Base-by-base conservation (phyloP, 108 stramenopile genomes). In the Nitzschia sp. region DNA sequence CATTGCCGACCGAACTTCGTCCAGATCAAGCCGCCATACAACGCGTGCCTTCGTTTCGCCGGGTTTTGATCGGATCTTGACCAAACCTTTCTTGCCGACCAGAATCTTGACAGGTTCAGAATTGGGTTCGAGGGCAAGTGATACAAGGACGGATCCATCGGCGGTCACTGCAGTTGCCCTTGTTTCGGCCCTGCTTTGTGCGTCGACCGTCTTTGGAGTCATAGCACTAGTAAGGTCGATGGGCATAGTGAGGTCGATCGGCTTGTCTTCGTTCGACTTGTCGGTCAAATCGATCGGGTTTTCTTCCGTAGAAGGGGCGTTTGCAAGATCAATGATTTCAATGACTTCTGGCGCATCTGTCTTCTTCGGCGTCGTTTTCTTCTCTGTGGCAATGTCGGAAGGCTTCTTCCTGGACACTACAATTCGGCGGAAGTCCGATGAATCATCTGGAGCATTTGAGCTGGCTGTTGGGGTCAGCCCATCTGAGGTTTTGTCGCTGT, bases 1-100 rank as follows among this genome's bases (percentile, higher is more conserved):
- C n/a, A 86, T 83, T 2, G 92, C 54, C 30, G 91, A 81, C 26
- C 76, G 73, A 11, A 92, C 75, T 27, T 85, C 78, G n/a, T 70
- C 76, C 19, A 88, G 64, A 18, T 67, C 71, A 36, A 76, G 68
- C 34, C 77, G 70, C 92, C 92, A 90, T 9, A 78, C 59, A 3
- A 90, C 73, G 18, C 38, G 70, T 8, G 84, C 75, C 66, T 84
- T 75, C 9, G 62, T 51, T 21, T 71, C 54, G 28, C 64, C 73
- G 0, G 61, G 54, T 2, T 29, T 25, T 9, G 71, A 61, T 54
- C 42, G 25, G 2, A 77, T 72, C 30, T 78, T 68, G 51, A 78
- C 63, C 5, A 81, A 53, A 2, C 78, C 51, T n/a, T 65, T 74
- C 27, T 75, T 75, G 18, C 74, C 68, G 13, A 86, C 32, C 5